Evolutionary conservation across 2,329 filamentous ascomycete species (phyloP).

Genomic region (Rutstroemia sp.): DNA sequence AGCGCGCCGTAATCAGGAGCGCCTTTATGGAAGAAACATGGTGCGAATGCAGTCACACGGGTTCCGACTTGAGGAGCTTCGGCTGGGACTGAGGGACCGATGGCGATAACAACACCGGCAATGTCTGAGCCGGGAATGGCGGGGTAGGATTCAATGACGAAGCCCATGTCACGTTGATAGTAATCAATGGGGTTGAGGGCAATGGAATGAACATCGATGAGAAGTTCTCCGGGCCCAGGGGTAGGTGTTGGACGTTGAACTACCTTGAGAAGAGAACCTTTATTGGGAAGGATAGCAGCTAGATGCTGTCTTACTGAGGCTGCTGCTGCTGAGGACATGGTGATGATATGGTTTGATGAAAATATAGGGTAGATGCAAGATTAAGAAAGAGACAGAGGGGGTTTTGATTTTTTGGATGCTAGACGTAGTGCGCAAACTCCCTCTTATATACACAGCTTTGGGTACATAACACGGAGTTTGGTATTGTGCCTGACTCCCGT

Average conservation of each 20-base stretch:
- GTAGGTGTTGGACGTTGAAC: slow-evolving; percentile 27
- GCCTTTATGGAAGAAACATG: slow-evolving; percentile 4
- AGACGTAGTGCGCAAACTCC: too few species aligned
- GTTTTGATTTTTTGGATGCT: too few species aligned
- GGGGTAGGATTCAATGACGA: slow-evolving; percentile 21
- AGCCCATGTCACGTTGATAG: slow-evolving; percentile 28
- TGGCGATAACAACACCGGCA: slow-evolving; percentile 11
- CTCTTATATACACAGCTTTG: too few species aligned
- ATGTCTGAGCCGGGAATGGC: slow-evolving; percentile 16
- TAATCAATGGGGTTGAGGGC: slow-evolving; percentile 36
- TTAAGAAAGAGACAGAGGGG: too few species aligned
- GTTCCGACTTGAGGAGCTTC: slow-evolving; percentile 9
- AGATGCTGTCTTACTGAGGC: not conserved
- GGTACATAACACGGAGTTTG: too few species aligned
- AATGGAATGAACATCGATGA: slow-evolving; percentile 34
- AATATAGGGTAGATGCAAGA: too few species aligned
- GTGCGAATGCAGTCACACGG: slow-evolving; percentile 30
- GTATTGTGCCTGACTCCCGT: too few species aligned
- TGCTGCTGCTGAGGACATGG: not conserved
- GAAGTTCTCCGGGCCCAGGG: slow-evolving; percentile 33
- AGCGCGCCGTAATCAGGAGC: slow-evolving; percentile 23
- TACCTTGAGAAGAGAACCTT: not conserved
- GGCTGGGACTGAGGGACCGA: slow-evolving; percentile 11
- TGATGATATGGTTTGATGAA: not conserved
- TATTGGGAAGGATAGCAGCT: not conserved